phyloP scores from a whole-genome alignment of 768 basidiomycete genomes.

The Gymnopilus junonius region DNA sequence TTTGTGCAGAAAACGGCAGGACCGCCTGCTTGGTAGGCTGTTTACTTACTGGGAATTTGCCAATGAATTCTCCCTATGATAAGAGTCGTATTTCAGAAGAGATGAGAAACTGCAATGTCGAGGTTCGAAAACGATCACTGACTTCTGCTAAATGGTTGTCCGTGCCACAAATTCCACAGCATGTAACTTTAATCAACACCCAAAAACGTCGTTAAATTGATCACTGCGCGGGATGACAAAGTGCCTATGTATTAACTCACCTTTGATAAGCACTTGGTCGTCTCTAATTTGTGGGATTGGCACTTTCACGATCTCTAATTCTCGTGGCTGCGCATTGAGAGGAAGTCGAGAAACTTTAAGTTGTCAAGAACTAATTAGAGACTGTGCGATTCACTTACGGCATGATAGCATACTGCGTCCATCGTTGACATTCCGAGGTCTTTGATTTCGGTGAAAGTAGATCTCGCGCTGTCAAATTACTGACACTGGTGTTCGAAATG shows the following conservation, averaged over 20 bases:
- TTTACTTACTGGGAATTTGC: constrained; percentile 64
- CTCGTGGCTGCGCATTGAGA: constrained; percentile 46
- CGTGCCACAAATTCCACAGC: constrained; percentile 68
- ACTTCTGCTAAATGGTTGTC: constrained; percentile 56
- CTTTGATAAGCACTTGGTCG: constrained; percentile 64
- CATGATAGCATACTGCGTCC: constrained; percentile 55
- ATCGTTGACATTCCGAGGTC: constrained; percentile 28
- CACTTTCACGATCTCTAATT: constrained; percentile 56
- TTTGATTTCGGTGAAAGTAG: too few relatives aligned
- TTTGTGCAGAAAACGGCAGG: neutral
- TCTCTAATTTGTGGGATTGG: constrained; percentile 56
- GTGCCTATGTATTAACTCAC: constrained; percentile 24
- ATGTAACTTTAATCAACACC: constrained; percentile 30
- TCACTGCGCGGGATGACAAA: neutral
- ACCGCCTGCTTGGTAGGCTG: too few relatives aligned
- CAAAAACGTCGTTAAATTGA: neutral
- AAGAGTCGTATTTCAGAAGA: too few relatives aligned
- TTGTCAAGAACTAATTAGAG: neutral
- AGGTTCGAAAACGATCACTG: constrained; percentile 31
- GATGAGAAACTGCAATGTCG: neutral
- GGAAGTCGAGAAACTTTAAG: neutral
- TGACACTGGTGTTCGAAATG: neutral
- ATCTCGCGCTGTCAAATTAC: neutral
- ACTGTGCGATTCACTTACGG: constrained; percentile 29
- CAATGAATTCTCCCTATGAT: constrained; percentile 66